These are phyloP conservation scores for Diaporthe velutina DNA, from an alignment of 2,329 filamentous ascomycete species.

Conservation along the genomic window DNA sequence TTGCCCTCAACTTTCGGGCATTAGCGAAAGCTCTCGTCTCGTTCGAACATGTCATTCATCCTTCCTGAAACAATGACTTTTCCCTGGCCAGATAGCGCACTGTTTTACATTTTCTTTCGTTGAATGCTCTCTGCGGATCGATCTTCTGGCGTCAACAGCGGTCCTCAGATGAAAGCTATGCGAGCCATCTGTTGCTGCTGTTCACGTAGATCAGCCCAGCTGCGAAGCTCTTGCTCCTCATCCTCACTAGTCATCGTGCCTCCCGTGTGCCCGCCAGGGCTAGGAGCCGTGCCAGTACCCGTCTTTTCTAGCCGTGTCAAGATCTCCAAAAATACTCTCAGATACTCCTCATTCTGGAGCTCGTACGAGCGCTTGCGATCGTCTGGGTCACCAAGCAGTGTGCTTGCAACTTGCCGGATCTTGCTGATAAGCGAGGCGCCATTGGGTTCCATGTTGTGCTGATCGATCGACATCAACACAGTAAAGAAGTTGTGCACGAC, in stretches of 20 bases:
- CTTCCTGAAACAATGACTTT: neutral
- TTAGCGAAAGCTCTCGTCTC: neutral
- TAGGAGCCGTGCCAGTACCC: conserved; percentile 49
- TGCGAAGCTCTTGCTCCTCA: conserved; percentile 81
- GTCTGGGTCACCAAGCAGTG: conserved; percentile 73
- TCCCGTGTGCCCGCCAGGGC: conserved; percentile 44
- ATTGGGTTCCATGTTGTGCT: conserved; percentile 86
- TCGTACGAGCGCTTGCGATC: conserved; percentile 66
- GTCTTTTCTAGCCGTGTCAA: conserved; percentile 80
- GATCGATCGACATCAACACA: conserved; percentile 82
- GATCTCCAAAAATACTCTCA: conserved; percentile 80
- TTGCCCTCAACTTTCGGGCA: neutral
- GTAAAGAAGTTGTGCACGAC: conserved; percentile 84
- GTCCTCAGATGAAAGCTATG: conserved; percentile 33
- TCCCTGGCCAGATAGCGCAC: neutral
- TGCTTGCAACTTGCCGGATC: conserved; percentile 86
- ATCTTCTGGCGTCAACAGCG: neutral
- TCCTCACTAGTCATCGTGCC: conserved; percentile 65
- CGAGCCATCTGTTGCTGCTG: conserved; percentile 71
- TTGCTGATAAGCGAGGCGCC: conserved; percentile 80
- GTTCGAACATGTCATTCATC: neutral
- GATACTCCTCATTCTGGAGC: conserved; percentile 75
- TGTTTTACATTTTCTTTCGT: neutral
- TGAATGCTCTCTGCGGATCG: neutral
- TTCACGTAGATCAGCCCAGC: conserved; percentile 84